Evolutionary conservation across 192 early-diverging fungal species (phyloP), one percentile per base, ranked within the genome.

Genomic region (Gaertneriomyces sp.): DNA sequence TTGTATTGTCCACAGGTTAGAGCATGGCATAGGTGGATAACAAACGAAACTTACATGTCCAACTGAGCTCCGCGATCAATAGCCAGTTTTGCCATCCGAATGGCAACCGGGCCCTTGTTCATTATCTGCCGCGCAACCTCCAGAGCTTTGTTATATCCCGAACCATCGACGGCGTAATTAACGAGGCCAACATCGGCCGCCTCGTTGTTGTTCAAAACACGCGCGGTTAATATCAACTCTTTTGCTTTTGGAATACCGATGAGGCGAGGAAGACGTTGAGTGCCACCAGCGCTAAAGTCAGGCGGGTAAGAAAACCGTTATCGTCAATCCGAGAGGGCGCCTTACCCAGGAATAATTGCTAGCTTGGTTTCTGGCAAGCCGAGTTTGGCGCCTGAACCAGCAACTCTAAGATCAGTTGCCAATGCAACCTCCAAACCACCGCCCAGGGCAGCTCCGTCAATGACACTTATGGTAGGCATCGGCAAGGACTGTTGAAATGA

Each of bases 391-490:
- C 83, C 69, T 33, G 72, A 81, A 60, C 93, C 93, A 20, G 90
- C 92, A 41, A 95, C 80, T 7, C 96, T 79, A 63, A 98, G 75
- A 76, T 98, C 93, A 53, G 91, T 90, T 53, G 89, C 89, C 42
- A 97, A 77, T 8, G 94, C 90, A 67, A 97, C 75, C 71, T 97
- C 94, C 47, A 96, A 76, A 9, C 94, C 96, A 40, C 94, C 96
- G 7, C 94, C 96, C 10, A 98, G 76, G 0, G 94, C 93, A 14
- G 89, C 88, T 12, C 96, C 96, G 65, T 98, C 96, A 61, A 98
- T 85, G 7, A 86, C 91, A 1, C 93, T 89, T 71, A 98, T 95
- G 4, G 96, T 97, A 41, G 96, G 96, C 55, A 92, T 84, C 5
- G 93, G 92, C 45, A 97, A 72, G 1, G 89, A 80, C 85, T 90